These are phyloP conservation scores for Carex kokanica DNA, from an alignment of 176 grass and related monocot genomes.

Conservation along the genomic window DNA sequence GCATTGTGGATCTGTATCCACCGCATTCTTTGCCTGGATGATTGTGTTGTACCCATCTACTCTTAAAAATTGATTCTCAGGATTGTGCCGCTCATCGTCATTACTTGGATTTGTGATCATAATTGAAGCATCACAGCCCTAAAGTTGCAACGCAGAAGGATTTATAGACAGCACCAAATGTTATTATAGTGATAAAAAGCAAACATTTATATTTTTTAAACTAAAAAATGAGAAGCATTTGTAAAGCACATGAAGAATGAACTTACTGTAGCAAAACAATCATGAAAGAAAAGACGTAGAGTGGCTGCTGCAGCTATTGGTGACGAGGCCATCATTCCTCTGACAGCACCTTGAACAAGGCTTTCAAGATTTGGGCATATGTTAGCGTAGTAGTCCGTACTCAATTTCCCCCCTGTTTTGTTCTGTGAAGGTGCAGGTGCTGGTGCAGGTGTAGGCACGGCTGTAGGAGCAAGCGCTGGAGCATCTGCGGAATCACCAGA, in stretches of 20 bases:
- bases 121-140: conserved; percentile 68
- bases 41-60: conserved; percentile 64
- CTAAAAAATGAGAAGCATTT: background rate
- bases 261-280: conserved; percentile 38
- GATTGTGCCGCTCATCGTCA: conserved; percentile 52
- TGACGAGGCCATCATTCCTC: conserved; percentile 33
- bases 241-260: background rate
- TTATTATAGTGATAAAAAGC: background rate
- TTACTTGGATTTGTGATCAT: conserved; percentile 39
- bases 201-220: background rate
- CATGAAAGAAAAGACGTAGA: conserved; percentile 58
- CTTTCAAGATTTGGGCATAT: conserved; percentile 51
- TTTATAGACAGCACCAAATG: too few relatives aligned
- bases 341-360: conserved; percentile 39
- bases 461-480: background rate
- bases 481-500: background rate
- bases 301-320: conserved; percentile 35
- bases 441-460: background rate
- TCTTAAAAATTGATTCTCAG: conserved; percentile 47
- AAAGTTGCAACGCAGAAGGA: background rate
- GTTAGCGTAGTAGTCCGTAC: conserved; percentile 30
- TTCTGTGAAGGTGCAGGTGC: background rate
- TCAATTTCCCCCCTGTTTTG: background rate
- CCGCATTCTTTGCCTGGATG: conserved; percentile 41
- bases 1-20: conserved; percentile 55